These are phyloP conservation scores for Fomitopsis betulina DNA, from an alignment of 1,284 basidiomycete genomes.

Conservation along the genomic window DNA sequence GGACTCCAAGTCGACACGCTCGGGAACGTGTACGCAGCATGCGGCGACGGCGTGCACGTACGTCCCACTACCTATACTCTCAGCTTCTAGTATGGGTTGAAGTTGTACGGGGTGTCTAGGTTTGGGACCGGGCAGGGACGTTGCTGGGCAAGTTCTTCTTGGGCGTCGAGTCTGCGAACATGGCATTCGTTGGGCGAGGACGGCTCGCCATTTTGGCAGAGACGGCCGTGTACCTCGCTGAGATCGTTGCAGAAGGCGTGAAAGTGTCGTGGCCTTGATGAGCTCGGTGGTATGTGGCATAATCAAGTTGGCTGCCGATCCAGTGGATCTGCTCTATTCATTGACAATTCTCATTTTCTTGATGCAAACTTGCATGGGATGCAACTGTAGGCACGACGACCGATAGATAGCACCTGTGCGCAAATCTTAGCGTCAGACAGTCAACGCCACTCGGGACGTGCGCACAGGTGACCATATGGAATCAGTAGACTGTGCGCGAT, in stretches of 20 bases:
- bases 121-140: slow-evolving; percentile 59
- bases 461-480: too few relatives aligned
- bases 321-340: too few relatives aligned
- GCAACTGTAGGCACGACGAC: too few relatives aligned
- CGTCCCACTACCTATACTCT: slow-evolving; percentile 12
- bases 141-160: slow-evolving; percentile 76
- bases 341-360: too few relatives aligned
- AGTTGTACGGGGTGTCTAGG: slow-evolving; percentile 28
- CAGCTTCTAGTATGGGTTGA: background rate
- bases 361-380: too few relatives aligned
- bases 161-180: slow-evolving; percentile 53
- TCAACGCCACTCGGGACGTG: too few relatives aligned
- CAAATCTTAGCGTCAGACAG: too few relatives aligned
- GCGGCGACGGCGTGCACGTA: slow-evolving; percentile 69
- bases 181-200: slow-evolving; percentile 63
- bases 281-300: too few relatives aligned
- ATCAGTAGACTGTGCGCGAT: too few relatives aligned
- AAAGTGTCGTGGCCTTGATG: slow-evolving; percentile 18
- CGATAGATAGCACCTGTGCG: too few relatives aligned
- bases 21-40: slow-evolving; percentile 69
- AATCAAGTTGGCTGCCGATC: too few relatives aligned
- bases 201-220: slow-evolving; percentile 67
- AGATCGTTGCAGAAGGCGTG: slow-evolving; percentile 40
- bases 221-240: slow-evolving; percentile 59
- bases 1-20: slow-evolving; percentile 53